A percentile compares a stretch with the other conserved stretches of the same genome.
phyloP scores from a whole-genome alignment of 2,329 filamentous ascomycete species.

The Penicillium sp. region DNA sequence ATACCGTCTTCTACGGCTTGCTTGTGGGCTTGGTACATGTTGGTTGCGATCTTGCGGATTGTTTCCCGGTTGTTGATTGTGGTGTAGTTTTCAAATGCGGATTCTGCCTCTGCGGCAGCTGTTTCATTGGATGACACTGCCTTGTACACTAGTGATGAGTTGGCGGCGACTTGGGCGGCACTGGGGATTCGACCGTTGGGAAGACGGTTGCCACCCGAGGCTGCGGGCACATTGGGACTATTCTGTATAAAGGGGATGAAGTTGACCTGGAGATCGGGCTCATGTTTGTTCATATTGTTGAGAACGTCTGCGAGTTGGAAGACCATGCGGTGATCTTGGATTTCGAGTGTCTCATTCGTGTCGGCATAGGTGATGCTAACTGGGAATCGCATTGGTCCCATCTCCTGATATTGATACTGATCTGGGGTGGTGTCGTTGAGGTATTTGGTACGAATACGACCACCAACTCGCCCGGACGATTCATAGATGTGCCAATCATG shows the following conservation, averaged over 20 bases:
- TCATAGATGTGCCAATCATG: conserved; percentile 48
- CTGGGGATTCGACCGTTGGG: conserved; percentile 55
- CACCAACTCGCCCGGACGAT: conserved; percentile 42
- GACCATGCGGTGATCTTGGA: conserved; percentile 45
- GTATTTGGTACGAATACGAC: conserved; percentile 45
- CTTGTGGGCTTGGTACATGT: conserved; percentile 53
- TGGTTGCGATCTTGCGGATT: conserved; percentile 30
- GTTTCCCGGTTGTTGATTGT: conserved; percentile 21
- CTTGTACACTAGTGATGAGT: conserved; percentile 41
- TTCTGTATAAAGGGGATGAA: conserved; percentile 46
- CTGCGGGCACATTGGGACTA: conserved; percentile 52
- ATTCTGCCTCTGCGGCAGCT: conserved; percentile 38
- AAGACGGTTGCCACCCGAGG: conserved; percentile 48
- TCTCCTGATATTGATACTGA: conserved; percentile 41
- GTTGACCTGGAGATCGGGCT: conserved; percentile 38
- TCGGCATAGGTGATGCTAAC: conserved; percentile 41
- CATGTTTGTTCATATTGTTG: conserved; percentile 40
- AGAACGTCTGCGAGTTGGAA: conserved; percentile 44
- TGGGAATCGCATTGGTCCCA: conserved; percentile 48
- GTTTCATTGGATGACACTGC: conserved; percentile 35
- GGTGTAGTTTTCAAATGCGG: conserved; percentile 39
- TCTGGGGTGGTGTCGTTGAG: conserved; percentile 39
- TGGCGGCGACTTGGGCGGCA: conserved; percentile 46
- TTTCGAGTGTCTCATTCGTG: conserved; percentile 43
- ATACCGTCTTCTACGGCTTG: conserved; percentile 53